phyloP scores from a whole-genome alignment of 1,284 basidiomycete species.

The Papiliotrema flavescens region DNA sequence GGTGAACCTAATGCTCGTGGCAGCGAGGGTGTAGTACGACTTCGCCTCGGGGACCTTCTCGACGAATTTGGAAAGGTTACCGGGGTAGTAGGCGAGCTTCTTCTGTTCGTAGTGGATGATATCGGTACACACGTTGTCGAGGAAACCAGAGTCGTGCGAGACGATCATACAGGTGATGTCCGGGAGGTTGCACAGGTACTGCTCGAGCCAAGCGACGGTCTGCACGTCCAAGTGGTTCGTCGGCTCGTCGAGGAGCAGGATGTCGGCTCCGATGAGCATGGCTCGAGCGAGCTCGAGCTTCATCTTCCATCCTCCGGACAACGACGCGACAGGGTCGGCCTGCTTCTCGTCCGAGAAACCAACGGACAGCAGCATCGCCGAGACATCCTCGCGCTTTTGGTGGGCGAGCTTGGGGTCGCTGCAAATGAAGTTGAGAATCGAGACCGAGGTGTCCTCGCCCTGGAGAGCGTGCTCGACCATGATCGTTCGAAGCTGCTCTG shows the following conservation, averaged over 20 bases:
- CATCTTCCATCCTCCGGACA: slow-evolving; percentile 99
- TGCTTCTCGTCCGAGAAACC: slow-evolving; percentile 90
- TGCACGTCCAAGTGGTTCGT: slow-evolving; percentile 69
- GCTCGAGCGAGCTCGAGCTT: slow-evolving; percentile 80
- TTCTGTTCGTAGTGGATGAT: slow-evolving; percentile 96
- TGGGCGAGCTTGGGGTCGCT: slow-evolving; percentile 56
- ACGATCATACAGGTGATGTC: slow-evolving; percentile 90
- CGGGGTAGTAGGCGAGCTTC: slow-evolving; percentile 94
- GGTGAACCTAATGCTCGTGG: slow-evolving; percentile 81
- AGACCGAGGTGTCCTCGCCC: slow-evolving; percentile 77
- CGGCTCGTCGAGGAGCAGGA: slow-evolving; percentile 60
- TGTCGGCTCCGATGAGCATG: slow-evolving; percentile 95
- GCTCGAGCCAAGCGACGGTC: slow-evolving; percentile 91
- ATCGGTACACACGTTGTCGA: slow-evolving; percentile 96
- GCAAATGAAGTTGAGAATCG: slow-evolving; percentile 84
- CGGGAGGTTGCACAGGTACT: slow-evolving; percentile 76
- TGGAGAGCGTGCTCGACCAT: slow-evolving; percentile 97
- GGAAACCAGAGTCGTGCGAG: slow-evolving; percentile 96
- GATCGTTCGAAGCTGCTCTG: slow-evolving; percentile 76
- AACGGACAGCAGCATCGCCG: slow-evolving; percentile 73
- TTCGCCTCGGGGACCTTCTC: slow-evolving; percentile 88
- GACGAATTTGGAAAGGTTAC: slow-evolving; percentile 91
- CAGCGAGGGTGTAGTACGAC: slow-evolving; percentile 95
- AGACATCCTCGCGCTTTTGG: slow-evolving; percentile 65
- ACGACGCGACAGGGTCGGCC: slow-evolving; percentile 75